Evolutionary conservation across 805 yeast species (phyloP), one percentile per base, ranked within the genome.

Genomic region (Komagataella phaffii): DNA sequence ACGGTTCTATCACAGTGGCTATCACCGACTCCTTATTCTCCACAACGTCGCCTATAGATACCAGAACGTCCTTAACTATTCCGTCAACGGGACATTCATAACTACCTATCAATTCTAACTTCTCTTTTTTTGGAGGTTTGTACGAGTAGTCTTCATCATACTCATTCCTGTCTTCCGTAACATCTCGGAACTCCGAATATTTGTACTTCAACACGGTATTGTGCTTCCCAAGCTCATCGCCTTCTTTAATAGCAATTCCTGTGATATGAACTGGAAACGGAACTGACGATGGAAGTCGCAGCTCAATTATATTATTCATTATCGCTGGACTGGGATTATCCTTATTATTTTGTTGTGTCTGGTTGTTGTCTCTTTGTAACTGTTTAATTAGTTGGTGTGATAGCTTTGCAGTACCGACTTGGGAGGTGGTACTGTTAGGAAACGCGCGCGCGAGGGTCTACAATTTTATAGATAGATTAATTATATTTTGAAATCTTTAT

Each of bases 51-150:
- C 85, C 83, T 1, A 70, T 70, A 6, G 67, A 63, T 3, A 88
- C 73, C 21, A 66, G 59, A 56, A 89, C 68, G 8, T 66, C 59
- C 6, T 69, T 64, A 3, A 93, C 66, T 45, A 70, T 69, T 0
- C 98, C 98, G 54, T 80, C 85, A 24, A 87, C 72, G 0, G 97
- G 97, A 44, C 83, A 75, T 62, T 91, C 98, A 62, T 81, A 89
- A 2, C 85, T 74, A 1, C 88, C 91, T 10, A 83, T 79, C 24
- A 80, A 70, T 58, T 85, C 90, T 2, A 84, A 85, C 46, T 81
- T 67, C 18, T 63, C 63, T 54, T 69, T 63, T 54, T 69, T 65
- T 52, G 64, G 56, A 24, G 75, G 73, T 17, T 78, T 67, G 10
- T 30, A 30, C 5, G 40, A 8, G 14, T 30, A 30, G 57, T 81